phyloP scores from a whole-genome alignment of 2,329 filamentous ascomycete genomes.

The Cercospora berteroae region DNA sequence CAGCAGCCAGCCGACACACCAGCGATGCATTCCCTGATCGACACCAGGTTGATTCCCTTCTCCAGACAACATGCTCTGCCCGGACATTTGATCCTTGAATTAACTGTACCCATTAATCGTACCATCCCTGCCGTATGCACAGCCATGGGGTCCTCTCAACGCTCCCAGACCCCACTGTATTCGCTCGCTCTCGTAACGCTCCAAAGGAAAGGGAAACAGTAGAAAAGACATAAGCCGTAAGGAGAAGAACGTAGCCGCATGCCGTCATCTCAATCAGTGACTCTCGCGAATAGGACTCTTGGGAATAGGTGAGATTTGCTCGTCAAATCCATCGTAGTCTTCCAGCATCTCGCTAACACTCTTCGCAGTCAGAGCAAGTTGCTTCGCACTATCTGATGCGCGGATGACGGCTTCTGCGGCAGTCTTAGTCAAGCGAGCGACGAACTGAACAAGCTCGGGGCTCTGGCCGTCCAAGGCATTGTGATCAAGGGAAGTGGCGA shows the following conservation, averaged over 20 bases:
- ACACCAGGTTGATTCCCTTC: neutral
- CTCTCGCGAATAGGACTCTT: neutral
- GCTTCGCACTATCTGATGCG: constrained; percentile 7
- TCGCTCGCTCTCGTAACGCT: neutral
- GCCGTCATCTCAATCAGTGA: neutral
- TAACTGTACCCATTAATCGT: neutral
- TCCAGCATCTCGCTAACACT: neutral
- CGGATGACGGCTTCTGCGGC: constrained; percentile 17
- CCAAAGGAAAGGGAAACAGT: neutral
- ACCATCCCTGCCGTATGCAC: neutral
- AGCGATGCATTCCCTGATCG: neutral
- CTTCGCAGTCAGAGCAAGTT: neutral
- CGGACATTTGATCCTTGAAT: neutral
- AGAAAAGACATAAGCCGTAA: neutral
- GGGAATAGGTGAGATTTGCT: neutral
- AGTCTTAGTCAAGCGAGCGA: constrained; percentile 13
- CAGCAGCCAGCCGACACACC: neutral
- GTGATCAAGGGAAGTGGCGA: constrained; percentile 13
- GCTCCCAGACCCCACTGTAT: neutral
- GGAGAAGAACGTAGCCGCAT: neutral
- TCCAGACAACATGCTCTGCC: neutral
- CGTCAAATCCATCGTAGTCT: neutral
- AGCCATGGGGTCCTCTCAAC: neutral
- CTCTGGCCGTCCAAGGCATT: constrained; percentile 12
- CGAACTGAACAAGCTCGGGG: constrained; percentile 15